Conservation (phyloP, 768 basidiomycete genomes). For the Asterophora lycoperdoides region DNA sequence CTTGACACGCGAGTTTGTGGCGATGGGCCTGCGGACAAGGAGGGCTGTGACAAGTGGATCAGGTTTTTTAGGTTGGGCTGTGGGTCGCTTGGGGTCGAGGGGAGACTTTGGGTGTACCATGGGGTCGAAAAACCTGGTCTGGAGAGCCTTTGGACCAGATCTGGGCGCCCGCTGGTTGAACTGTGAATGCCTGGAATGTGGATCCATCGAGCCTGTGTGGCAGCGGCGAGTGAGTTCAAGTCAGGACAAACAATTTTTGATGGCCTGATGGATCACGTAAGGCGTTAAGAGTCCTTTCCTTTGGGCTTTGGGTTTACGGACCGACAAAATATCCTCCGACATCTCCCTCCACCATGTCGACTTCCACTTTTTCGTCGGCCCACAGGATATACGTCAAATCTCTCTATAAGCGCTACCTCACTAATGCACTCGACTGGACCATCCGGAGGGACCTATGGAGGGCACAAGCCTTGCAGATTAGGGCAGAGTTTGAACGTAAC, state of each 20-base stretch:
- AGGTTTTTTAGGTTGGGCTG: constrained; percentile 24
- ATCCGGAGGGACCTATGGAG: constrained; percentile 86
- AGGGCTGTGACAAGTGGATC: constrained; percentile 23
- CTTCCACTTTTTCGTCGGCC: constrained; percentile 62
- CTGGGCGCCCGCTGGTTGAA: constrained; percentile 73
- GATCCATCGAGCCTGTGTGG: constrained; percentile 66
- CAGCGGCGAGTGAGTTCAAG: constrained; percentile 8
- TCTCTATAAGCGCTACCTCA: constrained; percentile 83
- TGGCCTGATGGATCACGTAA: constrained; percentile 14
- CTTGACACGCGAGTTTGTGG: constrained; percentile 74
- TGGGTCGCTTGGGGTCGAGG: constrained; percentile 38
- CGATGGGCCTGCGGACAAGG: constrained; percentile 53
- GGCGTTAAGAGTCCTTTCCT: too few species aligned
- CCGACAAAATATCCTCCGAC: constrained; percentile 7
- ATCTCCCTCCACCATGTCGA: constrained; percentile 40
- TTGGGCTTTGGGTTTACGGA: too few species aligned
- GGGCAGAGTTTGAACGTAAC: constrained; percentile 92
- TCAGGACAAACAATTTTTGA: constrained; percentile 17
- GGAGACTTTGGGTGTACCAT: constrained; percentile 32
- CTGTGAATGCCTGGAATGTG: constrained; percentile 69
- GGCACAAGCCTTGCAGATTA: constrained; percentile 74
- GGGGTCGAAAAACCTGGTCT: constrained; percentile 41
- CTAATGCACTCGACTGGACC: constrained; percentile 88
- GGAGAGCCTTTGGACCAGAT: constrained; percentile 52
- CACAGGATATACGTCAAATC: constrained; percentile 88